Conservation (phyloP, 2,329 filamentous ascomycete genomes). For the Fusarium sterilihyphosum region DNA sequence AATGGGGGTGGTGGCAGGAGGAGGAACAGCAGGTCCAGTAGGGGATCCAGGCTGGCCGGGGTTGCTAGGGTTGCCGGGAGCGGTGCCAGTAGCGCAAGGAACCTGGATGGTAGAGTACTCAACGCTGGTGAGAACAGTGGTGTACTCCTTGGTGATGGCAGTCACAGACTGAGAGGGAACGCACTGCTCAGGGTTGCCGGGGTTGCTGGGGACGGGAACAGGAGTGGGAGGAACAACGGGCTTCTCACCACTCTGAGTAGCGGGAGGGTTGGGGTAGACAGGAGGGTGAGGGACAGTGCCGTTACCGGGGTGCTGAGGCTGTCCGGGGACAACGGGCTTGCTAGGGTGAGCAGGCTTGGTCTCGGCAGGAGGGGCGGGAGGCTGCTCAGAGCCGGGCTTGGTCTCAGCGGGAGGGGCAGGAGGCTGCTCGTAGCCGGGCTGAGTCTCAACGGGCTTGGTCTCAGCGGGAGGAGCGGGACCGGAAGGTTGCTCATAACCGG, state of each 20-base stretch:
- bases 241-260: conserved; percentile 21
- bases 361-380: neutral
- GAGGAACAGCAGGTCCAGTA: conserved; percentile 38
- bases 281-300: conserved; percentile 34
- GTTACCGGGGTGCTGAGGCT: conserved; percentile 31
- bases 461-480: neutral
- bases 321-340: conserved; percentile 15
- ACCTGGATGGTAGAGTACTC: conserved; percentile 57
- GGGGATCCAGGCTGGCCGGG: conserved; percentile 15
- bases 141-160: conserved; percentile 65
- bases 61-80: conserved; percentile 11
- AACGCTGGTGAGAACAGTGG: conserved; percentile 64
- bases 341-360: conserved; percentile 11
- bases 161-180: conserved; percentile 53
- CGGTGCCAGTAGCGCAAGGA: conserved; percentile 37
- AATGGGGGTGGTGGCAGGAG: conserved; percentile 41
- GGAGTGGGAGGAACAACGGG: conserved; percentile 28
- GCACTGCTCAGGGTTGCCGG: conserved; percentile 21
- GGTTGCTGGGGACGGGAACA: conserved; percentile 21
- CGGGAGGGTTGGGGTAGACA: conserved; percentile 33
- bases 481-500: neutral
- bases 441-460: conserved; percentile 14
- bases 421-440: neutral
- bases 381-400: conserved; percentile 2
- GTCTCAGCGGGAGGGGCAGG: conserved; percentile 4